phyloP scores from a whole-genome alignment of 139 green algal genomes.

The Tetradesmus lagerheimii region DNA sequence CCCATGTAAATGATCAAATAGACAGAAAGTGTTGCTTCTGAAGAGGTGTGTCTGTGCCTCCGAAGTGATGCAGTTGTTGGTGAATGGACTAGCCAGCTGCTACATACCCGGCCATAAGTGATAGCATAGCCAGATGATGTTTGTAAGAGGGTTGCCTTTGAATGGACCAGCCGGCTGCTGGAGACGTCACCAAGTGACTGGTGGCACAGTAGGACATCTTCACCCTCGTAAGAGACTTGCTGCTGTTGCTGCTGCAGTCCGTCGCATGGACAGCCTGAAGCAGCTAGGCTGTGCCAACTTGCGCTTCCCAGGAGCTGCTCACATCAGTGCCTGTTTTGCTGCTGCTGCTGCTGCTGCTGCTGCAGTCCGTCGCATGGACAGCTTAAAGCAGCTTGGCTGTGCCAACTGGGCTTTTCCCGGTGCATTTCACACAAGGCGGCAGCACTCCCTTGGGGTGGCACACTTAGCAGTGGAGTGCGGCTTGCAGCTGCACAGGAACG shows the following conservation, averaged over 20 bases:
- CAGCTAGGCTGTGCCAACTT: not conserved
- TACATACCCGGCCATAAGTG: too few relatives aligned
- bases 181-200: too few relatives aligned
- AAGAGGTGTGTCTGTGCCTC: too few relatives aligned
- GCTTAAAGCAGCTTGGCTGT: not conserved
- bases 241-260: not conserved
- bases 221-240: not conserved
- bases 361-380: not conserved
- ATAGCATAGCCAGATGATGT: too few relatives aligned
- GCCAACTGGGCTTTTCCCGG: not conserved
- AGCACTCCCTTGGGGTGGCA: not conserved
- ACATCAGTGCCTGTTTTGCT: not conserved
- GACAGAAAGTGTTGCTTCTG: too few relatives aligned
- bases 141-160: too few relatives aligned
- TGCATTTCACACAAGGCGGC: not conserved
- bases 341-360: not conserved
- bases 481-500: not conserved
- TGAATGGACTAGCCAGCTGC: too few relatives aligned
- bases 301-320: not conserved
- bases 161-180: too few relatives aligned
- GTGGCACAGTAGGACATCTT: too few relatives aligned
- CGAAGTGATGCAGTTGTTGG: too few relatives aligned
- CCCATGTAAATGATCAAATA: too few relatives aligned
- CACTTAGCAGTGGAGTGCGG: not conserved
- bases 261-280: not conserved